Base-by-base conservation (phyloP, 129 eudicot genomes). In the Flaveria bidentis region DNA sequence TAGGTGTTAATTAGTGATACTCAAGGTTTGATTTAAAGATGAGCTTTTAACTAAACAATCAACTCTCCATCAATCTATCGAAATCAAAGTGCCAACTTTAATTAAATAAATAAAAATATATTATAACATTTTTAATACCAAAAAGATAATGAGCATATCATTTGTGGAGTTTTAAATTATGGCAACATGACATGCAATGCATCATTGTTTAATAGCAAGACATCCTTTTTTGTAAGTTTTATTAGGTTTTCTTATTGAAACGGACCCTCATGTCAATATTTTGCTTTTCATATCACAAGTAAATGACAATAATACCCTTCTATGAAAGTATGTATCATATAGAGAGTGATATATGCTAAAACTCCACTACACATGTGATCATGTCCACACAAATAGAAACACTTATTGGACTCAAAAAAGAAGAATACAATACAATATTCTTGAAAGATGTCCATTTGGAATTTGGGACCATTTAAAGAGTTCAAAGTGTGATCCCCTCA, bases 311-410 rank as follows among this genome's bases (percentile, higher is more conserved):
- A 72, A 15, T 51, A 72, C 57, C 78, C 78, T 79, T 16, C 2
- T 30, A 62, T 45, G 6, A 71, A 76, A 55, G 67, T 33, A 67
- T 77, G 33, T 68, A 47, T 15, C 13, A 51, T 60, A 61, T 18
- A 60, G 44, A 71, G 63, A 46, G 65, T 58, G 78, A 64, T 60
- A 79, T 79, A 79, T 72, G 78, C 78, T 72, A 63, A 72, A 63
- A 50, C 83, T 72, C 83, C 83, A 79, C 83, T 79, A 50, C 23
- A 51, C 56, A 51, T 63, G 67, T 79, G 83, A 51, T 49, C 73
- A 79, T 72, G 83, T 79, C 83, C 83, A 79, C 83, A 79, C 68
- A 72, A 71, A 79, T 72, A 72, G 74, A 72, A 72, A 64, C 78
- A 42, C 78, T 39, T 64, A 64, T 22, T 79, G 74, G 77, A 50